Base-by-base conservation (phyloP, 2,329 filamentous ascomycete genomes). In the Pezizomycotina sp. region DNA sequence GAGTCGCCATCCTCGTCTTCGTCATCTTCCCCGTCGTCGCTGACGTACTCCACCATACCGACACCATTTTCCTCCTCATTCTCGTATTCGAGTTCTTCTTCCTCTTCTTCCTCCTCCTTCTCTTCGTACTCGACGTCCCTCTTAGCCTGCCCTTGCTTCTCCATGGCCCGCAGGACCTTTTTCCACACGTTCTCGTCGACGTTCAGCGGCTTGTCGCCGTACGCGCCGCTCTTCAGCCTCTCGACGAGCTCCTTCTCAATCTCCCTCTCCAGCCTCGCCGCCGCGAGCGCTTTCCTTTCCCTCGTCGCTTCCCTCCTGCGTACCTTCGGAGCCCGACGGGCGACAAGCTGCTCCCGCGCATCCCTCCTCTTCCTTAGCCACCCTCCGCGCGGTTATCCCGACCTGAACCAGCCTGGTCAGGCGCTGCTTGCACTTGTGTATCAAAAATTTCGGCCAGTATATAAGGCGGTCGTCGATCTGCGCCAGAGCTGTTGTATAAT, bases 191-290 rank as follows among this genome's bases (percentile, higher is more conserved):
- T 68, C 57, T 93, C 83, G 58, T 91, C 89, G 33, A 92, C 84
- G 55, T 98, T 98, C 48, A 98, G 65, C 26, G 89, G 89, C 55
- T 81, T 73, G 52, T 95, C 84, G 36, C 89, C 89, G 58, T 98
- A 95, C 3, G 84, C 84, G 28, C 89, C 89, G 54, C 82, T 84
- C 48, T 84, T 69, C 58, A 98, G 62, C 50, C 89, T 68, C 60
- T 95, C 82, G 50, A 98, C 77, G 48, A 98, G 66, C 60, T 95
- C 86, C 36, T 89, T 68, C 66, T 98, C 89, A 58, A 98, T 95
- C 5, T 83, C 83, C 48, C 82, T 68, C 66, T 98, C 89, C 43
- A 98, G 73, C 70, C 93, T 93, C 14, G 89, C 89, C 5, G 80
- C 80, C 13, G 74, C 73, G 58, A 80, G 73, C 7, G 76, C 77